phyloP scores from a whole-genome alignment of 371 early-diverging fungal species.

The Mortierella sp. region DNA sequence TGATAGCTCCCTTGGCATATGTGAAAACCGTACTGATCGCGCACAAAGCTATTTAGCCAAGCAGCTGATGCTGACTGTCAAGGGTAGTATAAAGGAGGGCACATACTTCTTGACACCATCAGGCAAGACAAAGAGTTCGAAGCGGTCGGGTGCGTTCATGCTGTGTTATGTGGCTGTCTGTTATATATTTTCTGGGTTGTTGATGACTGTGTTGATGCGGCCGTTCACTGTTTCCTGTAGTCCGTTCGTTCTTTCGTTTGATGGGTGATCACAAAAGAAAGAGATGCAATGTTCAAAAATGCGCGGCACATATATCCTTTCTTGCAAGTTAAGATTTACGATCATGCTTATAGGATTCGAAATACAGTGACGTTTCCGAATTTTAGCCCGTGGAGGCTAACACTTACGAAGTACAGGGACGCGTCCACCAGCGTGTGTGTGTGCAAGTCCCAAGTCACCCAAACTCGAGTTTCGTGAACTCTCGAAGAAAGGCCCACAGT shows the following conservation, averaged over 20 bases:
- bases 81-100: not conserved
- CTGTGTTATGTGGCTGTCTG: constrained; percentile 15
- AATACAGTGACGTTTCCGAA: constrained; percentile 7
- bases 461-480: not conserved
- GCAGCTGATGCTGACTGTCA: not conserved
- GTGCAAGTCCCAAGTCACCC: not conserved
- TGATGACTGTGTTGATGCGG: not conserved
- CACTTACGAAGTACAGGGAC: constrained; percentile 8
- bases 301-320: constrained; percentile 4
- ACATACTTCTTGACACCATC: constrained; percentile 90
- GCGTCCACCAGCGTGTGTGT: constrained; percentile 18
- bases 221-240: not conserved
- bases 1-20: not conserved
- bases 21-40: not conserved
- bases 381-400: not conserved
- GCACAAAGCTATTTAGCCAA: not conserved
- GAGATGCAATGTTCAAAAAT: not conserved
- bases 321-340: not conserved
- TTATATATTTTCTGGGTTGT: not conserved
- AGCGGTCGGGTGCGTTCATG: constrained; percentile 95
- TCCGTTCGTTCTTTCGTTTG: not conserved
- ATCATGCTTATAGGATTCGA: not conserved
- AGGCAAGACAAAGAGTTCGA: constrained; percentile 91
- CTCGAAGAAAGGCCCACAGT: not conserved
- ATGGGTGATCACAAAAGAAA: constrained; percentile 1